These are phyloP conservation scores for Metarhizium guizhouense DNA, from an alignment of 2,329 filamentous ascomycete genomes.

Conservation along the genomic window DNA sequence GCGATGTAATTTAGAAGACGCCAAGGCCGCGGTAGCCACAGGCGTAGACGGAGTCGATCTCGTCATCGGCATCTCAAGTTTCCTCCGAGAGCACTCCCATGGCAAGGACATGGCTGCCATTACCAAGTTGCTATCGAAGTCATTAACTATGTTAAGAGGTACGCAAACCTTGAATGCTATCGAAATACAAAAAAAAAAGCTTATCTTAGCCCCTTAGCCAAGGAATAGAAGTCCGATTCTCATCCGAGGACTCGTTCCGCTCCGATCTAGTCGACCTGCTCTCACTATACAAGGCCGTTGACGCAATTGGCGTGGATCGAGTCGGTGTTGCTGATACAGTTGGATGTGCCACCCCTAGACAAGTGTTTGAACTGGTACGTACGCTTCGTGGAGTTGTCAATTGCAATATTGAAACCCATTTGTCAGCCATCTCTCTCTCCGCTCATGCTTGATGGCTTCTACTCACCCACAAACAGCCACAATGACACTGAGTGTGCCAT, in stretches of 20 bases:
- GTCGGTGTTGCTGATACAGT: conserved; percentile 93
- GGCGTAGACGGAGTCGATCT: conserved; percentile 51
- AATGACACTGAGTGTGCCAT: conserved; percentile 86
- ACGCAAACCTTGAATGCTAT: no score
- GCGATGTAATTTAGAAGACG: conserved; percentile 29
- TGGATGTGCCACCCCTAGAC: conserved; percentile 74
- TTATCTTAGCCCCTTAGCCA: no score
- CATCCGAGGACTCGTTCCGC: conserved; percentile 78
- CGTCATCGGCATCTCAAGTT: no score
- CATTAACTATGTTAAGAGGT: no score
- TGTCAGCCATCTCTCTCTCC: background rate
- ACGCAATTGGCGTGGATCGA: conserved; percentile 73
- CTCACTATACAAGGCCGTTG: conserved; percentile 70
- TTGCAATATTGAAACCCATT: conserved; percentile 53
- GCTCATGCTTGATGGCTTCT: background rate
- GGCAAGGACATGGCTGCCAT: no score
- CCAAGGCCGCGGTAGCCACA: conserved; percentile 70
- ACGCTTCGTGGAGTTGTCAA: conserved; percentile 51
- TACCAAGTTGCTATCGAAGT: no score
- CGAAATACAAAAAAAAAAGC: no score
- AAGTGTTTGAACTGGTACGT: conserved; percentile 81
- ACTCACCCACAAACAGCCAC: conserved; percentile 37
- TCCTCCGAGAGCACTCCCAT: no score
- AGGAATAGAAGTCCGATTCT: conserved; percentile 26
- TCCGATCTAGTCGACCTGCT: conserved; percentile 68